Conservation (phyloP, 176 grass and related monocot genomes). For the Eragrostis nindensis region DNA sequence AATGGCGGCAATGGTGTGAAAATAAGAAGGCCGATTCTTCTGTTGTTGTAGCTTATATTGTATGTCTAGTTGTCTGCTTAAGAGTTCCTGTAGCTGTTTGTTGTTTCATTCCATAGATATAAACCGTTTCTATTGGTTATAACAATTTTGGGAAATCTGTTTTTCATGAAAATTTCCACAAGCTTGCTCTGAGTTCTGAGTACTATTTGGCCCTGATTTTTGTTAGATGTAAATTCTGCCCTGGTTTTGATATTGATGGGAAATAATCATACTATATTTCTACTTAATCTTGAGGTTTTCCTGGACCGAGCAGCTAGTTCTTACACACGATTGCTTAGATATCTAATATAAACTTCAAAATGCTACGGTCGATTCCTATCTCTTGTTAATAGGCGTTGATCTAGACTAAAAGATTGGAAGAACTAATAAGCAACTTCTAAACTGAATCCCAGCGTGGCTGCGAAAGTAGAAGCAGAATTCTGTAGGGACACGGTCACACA, state of each 20-base stretch:
- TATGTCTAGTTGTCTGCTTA: slow-evolving; percentile 33
- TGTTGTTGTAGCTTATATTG: slow-evolving; percentile 60
- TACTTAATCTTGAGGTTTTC: background rate
- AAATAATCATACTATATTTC: background rate
- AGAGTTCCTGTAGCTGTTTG: slow-evolving; percentile 41
- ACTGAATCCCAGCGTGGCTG: too few relatives aligned
- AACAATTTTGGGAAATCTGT: slow-evolving; percentile 34
- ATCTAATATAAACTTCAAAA: too few relatives aligned
- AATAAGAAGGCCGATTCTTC: slow-evolving; percentile 55
- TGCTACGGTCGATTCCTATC: too few relatives aligned
- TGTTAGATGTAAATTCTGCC: too few relatives aligned
- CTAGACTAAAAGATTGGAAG: too few relatives aligned
- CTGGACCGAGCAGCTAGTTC: too few relatives aligned
- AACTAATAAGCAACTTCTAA: too few relatives aligned
- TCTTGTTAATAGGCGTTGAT: too few relatives aligned
- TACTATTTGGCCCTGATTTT: background rate
- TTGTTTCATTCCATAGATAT: slow-evolving; percentile 48
- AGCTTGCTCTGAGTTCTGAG: background rate
- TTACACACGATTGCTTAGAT: too few relatives aligned
- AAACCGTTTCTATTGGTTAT: slow-evolving; percentile 17
- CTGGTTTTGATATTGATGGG: background rate
- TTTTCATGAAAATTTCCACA: background rate
- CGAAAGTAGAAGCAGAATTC: too few relatives aligned
- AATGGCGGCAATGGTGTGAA: slow-evolving; percentile 24
- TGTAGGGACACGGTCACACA: too few relatives aligned